Evolutionary conservation across 2,329 filamentous ascomycete species (phyloP), one percentile per base, ranked within the genome.

Genomic region (Penicillium sp.): DNA sequence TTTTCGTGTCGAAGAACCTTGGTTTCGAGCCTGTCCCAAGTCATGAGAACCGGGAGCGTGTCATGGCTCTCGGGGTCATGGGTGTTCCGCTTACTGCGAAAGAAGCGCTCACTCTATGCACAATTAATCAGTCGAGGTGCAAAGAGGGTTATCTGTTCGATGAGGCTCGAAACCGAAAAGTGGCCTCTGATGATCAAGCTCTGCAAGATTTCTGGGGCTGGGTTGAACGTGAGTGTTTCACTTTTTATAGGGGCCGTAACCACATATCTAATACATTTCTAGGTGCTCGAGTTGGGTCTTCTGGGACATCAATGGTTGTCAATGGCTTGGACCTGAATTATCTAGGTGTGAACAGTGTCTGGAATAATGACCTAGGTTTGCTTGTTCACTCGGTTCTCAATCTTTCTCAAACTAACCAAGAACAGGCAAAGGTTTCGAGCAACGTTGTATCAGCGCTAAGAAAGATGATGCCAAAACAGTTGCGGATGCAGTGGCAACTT

Each of bases 191-290:
- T 49, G 79, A 86, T 61, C 77, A 77, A 45, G 78, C 77, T 67
- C 73, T 87, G 6, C 79, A 82, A 50, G 79, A 80, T 7, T 74
- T 86, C 34, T 87, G 85, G 85, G 76, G 76, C 42, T 82, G 83
- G 67, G 71, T 86, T 34, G 74, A 80, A 56, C 78, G 82, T 77
- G 65, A 62, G 75, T 62, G 23, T 3, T 16, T n/a, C 9, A 4
- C 4, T 23, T 34, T 12, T 21, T 21, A 10, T 25, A 29, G 9
- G 9, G 4, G 12, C 31, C 10, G 10, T 8, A 46, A 9, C 31
- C 35, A 12, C 21, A 18, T 15, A 2, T 42, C 61, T 64, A 47
- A 67, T 50, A n/a, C 3, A 18, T 10, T 16, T n/a, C 13, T 55
- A 77, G 75, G 71, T 46, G 72, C 77, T 32, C 71, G 70, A 27